Conservation (phyloP, 1,139 yeast genomes). For the Geotrichum histeridarum region DNA sequence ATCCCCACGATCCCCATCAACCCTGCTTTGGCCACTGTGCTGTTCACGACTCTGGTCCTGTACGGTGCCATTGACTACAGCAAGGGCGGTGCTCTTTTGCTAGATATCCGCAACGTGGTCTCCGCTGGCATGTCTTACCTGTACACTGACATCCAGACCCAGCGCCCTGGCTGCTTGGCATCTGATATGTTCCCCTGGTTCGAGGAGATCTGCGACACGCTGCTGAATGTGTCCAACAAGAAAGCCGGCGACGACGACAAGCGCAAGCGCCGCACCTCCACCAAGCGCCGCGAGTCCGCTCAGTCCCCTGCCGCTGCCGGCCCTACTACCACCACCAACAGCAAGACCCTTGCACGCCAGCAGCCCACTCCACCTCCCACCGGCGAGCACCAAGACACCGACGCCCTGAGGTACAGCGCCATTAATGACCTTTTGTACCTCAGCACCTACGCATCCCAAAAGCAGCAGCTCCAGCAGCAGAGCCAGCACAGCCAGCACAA, state of each 20-base stretch:
- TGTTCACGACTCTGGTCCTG: constrained; percentile 66
- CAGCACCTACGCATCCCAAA: constrained; percentile 10
- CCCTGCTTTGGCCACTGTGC: constrained; percentile 61
- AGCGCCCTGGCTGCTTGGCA: constrained; percentile 29
- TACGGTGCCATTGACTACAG: constrained; percentile 78
- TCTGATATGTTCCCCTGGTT: constrained; percentile 25
- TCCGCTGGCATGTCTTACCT: constrained; percentile 27
- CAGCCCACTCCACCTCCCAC: constrained; percentile 13
- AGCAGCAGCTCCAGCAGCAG: background rate
- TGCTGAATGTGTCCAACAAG: constrained; percentile 21
- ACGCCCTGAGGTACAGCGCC: constrained; percentile 14
- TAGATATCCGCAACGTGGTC: constrained; percentile 51
- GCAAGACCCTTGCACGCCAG: background rate
- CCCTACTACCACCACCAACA: background rate
- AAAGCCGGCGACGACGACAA: constrained; percentile 6
- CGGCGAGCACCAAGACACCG: background rate
- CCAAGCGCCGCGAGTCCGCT: background rate
- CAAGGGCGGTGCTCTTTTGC: constrained; percentile 75
- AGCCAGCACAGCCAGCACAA: background rate
- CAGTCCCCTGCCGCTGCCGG: background rate
- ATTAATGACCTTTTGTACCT: constrained; percentile 17
- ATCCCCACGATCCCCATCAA: constrained; percentile 62
- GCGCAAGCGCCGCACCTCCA: constrained; percentile 11
- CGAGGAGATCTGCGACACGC: constrained; percentile 28
- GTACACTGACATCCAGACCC: constrained; percentile 27